phyloP scores from a whole-genome alignment of 352 stramenopile species.

The Phytophthora nicotianae region DNA sequence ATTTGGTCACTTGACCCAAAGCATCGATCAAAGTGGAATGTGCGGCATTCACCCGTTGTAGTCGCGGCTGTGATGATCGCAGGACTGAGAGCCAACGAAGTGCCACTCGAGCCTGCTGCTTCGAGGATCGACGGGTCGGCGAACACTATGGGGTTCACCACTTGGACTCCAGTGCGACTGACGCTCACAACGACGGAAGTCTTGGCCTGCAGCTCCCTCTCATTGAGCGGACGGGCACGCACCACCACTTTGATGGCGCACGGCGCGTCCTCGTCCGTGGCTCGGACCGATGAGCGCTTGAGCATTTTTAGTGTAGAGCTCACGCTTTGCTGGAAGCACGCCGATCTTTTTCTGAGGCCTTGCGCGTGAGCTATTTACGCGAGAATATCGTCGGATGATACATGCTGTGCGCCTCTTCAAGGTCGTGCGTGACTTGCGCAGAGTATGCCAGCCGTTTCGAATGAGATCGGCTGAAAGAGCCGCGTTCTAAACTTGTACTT shows the following conservation, averaged over 20 bases:
- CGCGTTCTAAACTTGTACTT: too few relatives aligned
- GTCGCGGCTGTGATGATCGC: slow-evolving; percentile 42
- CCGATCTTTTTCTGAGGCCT: slow-evolving; percentile 13
- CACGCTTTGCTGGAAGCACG: not conserved
- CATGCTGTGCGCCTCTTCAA: not conserved
- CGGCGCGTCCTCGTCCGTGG: slow-evolving; percentile 28
- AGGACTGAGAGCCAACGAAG: slow-evolving; percentile 33
- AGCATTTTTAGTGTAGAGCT: slow-evolving; percentile 5
- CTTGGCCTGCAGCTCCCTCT: slow-evolving; percentile 52
- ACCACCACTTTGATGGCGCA: slow-evolving; percentile 82
- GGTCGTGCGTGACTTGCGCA: not conserved
- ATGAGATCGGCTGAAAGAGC: not conserved
- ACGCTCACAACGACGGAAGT: slow-evolving; percentile 63
- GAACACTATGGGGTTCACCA: slow-evolving; percentile 71
- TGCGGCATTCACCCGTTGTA: slow-evolving; percentile 55
- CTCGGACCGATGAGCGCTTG: slow-evolving; percentile 14
- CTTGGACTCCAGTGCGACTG: slow-evolving; percentile 51
- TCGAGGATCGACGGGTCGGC: slow-evolving; percentile 59
- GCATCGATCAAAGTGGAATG: slow-evolving; percentile 82
- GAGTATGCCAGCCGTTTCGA: not conserved
- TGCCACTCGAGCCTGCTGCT: slow-evolving; percentile 4
- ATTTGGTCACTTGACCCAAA: slow-evolving; percentile 49
- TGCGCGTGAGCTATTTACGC: not conserved
- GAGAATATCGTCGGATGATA: not conserved
- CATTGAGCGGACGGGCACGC: slow-evolving; percentile 67